Conservation (phyloP, 257 asterid genomes). For the Orobanche coerulescens region DNA sequence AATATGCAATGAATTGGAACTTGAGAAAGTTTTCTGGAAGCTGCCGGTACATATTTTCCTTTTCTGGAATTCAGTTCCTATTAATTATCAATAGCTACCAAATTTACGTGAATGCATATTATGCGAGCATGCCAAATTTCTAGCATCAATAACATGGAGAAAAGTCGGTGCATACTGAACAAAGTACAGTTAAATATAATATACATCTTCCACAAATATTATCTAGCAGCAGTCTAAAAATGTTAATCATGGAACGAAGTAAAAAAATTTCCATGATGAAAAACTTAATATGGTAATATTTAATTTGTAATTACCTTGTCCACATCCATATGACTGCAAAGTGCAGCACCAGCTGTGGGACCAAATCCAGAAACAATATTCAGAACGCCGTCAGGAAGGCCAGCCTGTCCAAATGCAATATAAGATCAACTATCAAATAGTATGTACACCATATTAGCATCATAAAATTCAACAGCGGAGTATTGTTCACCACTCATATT, state of each 20-base stretch:
- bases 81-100: not conserved
- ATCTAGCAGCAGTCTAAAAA: not conserved
- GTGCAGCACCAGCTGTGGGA: constrained; percentile 92
- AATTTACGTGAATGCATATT: not conserved
- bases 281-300: not conserved
- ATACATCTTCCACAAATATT: not conserved
- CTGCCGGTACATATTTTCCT: not conserved
- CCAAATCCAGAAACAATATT: constrained; percentile 90
- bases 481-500: not conserved
- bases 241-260: not conserved
- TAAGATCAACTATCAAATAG: constrained; percentile 12
- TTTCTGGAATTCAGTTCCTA: not conserved
- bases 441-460: not conserved
- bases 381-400: constrained; percentile 86
- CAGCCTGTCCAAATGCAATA: constrained; percentile 54
- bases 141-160: not conserved
- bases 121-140: not conserved
- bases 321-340: constrained; percentile 93
- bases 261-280: not conserved
- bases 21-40: constrained; percentile 2
- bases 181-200: not conserved
- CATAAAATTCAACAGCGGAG: not conserved
- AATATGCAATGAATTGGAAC: too few relatives aligned
- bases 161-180: not conserved
- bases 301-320: constrained; percentile 59